Base-by-base conservation (phyloP, 768 basidiomycete genomes). In the Kwoniella sp. region DNA sequence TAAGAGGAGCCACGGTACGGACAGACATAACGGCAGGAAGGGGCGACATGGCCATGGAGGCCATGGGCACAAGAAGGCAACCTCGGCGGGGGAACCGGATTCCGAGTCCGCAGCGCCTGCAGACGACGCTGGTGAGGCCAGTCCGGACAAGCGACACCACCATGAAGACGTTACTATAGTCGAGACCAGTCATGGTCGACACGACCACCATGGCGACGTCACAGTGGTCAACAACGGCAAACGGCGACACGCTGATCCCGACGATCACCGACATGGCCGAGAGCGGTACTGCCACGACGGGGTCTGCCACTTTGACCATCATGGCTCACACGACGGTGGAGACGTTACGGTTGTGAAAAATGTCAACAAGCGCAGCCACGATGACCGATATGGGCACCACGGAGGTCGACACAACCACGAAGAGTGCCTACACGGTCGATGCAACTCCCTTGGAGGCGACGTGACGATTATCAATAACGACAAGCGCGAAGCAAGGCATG, bases 381-480 rank as follows among this genome's bases (percentile, higher is more conserved):
- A 39, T 53, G 43, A 46, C 40, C 29, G 34, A 38, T 7, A 46
- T 36, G 33, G 9, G 32, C 45, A 46, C 20, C 46, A 34, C 14
- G 28, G 37, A 5, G 32, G 31, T 27, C 28, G 32, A 17, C 26
- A 22, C 5, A 19, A 31, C 25, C 20, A 32, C 19, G 34, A 42
- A 26, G 29, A 41, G 37, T 46, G 45, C 44, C 28, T 36, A 46
- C 34, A 53, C 40, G 43, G 51, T 32, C 43, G 51, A 53, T 46
- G 45, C 31, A 44, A 46, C 43, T 31, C 33, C 31, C 29, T 32
- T 34, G 32, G 34, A 41, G 52, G 39, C 28, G 52, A 40, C 19
- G 51, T 56, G 44, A 50, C 48, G 20, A 60, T 41, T 8, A 36
- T 52, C 6, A 65, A 49, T 14, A 54, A 41, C 34, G 38, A 56